Base-by-base conservation (phyloP, 176 grass and related monocot species). In the Eragrostis nindensis region DNA sequence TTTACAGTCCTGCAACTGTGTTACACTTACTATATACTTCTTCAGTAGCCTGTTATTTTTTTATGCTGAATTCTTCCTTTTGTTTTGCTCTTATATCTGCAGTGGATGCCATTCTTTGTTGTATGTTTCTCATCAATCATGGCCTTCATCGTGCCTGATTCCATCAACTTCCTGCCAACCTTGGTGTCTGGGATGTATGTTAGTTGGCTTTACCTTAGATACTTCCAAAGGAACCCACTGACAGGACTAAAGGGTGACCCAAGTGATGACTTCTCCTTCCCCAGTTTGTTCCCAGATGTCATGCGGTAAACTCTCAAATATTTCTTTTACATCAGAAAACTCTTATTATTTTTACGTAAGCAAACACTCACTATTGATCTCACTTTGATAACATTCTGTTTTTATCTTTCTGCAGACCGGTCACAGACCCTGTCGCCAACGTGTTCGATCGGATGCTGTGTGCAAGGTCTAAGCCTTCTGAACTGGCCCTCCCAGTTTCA, bases 21-120 rank as follows among this genome's bases (percentile, higher is more conserved):
- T 7, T 61, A 2, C 5, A 47, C 13, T 1, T 55, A 10, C 0
- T 24, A 3, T 2, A 11, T 66, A 71, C 7, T 18, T 80, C 0
- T 81, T 85, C 39, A 4, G 2, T 0, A 36, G 6, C 19, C 75
- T 45, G 55, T 44, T 76, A 64, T 73, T 83, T 24, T 40, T 59
- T 83, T 42, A 62, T 68, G 30, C 8, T 16, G 14, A 68, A 7
- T 74, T 69, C 1, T 27, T 6, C 75, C 22, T 80, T 53, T 67
- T 77, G 15, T 73, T 50, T 67, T 38, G 25, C 75, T 47, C 55
- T 66, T 5, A 9, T 18, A 7, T 15, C 79, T 87, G 80, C 85
- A 92, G 97, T 99, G 97, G 97, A 93, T 99, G 89, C 97, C 97
- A 70, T 82, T 95, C 79, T 91, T 99, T 74, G 90, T 99, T 11